phyloP scores from a whole-genome alignment of 2,329 filamentous ascomycete species.

The Cadophora sp. region DNA sequence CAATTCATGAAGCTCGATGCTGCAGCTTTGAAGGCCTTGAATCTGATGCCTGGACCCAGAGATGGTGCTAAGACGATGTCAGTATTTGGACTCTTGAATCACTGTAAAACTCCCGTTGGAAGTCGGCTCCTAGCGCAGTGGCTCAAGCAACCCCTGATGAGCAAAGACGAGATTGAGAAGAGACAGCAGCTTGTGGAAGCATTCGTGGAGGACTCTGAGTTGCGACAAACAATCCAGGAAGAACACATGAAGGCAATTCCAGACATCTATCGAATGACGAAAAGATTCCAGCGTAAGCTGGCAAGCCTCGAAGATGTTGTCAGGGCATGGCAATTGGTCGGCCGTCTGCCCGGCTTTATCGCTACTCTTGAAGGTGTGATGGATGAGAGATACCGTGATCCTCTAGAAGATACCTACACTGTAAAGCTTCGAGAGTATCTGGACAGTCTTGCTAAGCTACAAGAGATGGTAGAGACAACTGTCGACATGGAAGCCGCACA shows the following conservation, averaged over 20 bases:
- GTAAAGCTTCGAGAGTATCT: slow-evolving; percentile 78
- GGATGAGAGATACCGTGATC: slow-evolving; percentile 90
- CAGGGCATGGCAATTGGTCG: slow-evolving; percentile 91
- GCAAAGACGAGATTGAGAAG: slow-evolving; percentile 83
- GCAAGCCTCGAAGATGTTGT: slow-evolving; percentile 97
- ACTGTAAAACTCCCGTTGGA: slow-evolving; percentile 96
- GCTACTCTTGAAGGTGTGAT: slow-evolving; percentile 90
- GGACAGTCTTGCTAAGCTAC: slow-evolving; percentile 81
- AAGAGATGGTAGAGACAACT: slow-evolving; percentile 98
- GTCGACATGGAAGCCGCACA: slow-evolving; percentile 95
- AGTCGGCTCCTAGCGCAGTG: slow-evolving; percentile 91
- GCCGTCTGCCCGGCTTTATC: slow-evolving; percentile 88
- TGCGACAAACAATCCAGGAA: slow-evolving; percentile 96
- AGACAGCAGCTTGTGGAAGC: slow-evolving; percentile 94
- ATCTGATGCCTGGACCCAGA: slow-evolving; percentile 93
- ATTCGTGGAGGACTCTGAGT: slow-evolving; percentile 90
- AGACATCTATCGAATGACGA: slow-evolving; percentile 90
- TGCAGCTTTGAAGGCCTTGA: slow-evolving; percentile 89
- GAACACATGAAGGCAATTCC: slow-evolving; percentile 92
- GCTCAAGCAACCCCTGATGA: slow-evolving; percentile 98
- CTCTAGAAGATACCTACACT: slow-evolving; percentile 87
- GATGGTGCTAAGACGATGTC: slow-evolving; percentile 99
- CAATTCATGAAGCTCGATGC: slow-evolving; percentile 99
- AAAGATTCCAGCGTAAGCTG: slow-evolving; percentile 90
- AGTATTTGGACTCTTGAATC: slow-evolving; percentile 89